Base-by-base conservation (phyloP, 305 asterid genomes). In the Fraxinus sp. region DNA sequence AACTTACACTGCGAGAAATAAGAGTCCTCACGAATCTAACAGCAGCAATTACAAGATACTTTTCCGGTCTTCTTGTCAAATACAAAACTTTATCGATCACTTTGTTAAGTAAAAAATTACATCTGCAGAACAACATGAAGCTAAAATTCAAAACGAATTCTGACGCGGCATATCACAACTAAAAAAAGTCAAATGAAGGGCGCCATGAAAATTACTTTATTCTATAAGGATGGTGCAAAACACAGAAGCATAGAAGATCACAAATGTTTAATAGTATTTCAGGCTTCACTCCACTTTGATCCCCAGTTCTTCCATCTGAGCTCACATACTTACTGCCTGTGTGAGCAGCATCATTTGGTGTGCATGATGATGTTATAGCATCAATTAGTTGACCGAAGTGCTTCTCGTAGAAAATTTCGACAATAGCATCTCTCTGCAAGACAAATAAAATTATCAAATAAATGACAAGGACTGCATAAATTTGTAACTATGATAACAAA, bases 181-280 rank as follows among this genome's bases (percentile, higher is more conserved):
- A 77, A 74, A 52, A 52, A 26, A 74, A 66, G 83, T 66, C n/a
- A 85, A 68, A 49, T 39, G 46, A 32, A 74, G 80, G 89, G 78
- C 13, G 37, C 80, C 76, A 74, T 83, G 82, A 66, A 84, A 75
- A 74, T 90, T 91, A 96, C 99, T 96, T 94, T 88, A 96, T 96
- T 89, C 96, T 91, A 79, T 90, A 90, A 55, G 99, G 97, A 87
- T 96, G 99, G 88, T 96, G 98, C 91, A 93, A 82, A 74, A 94
- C 94, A 76, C 98, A 96, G 89, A 93, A 96, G 94, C 96, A 92
- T 80, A 96, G 94, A 86, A 96, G 93, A 84, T 96, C 99, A 86
- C 98, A 94, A 79, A 93, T 89, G 87, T 93, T 97, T 80, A 94
- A 86, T 52, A 97, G 88, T 82, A 94, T 97, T 84, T 97, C 99